Evolutionary conservation across 352 stramenopile genomes (phyloP), one percentile per base, ranked within the genome.

Genomic region (Phytophthora constricta): DNA sequence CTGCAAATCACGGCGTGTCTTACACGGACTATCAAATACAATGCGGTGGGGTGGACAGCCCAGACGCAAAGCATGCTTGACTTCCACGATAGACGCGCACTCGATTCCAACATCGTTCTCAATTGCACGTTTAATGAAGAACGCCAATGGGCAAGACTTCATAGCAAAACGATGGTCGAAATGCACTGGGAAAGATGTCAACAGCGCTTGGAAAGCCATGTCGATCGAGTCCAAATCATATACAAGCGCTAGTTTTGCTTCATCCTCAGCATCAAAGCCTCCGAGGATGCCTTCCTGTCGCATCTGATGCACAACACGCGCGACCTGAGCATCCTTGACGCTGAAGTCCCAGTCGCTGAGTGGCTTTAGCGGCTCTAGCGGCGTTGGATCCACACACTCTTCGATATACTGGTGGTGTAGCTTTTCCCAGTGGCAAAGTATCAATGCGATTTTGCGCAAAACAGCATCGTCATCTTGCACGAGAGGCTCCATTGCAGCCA

Each of bases 1-100:
- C 28, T 80, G 74, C 19, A 98, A 80, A 45, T 98, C 94, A n/a
- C 76, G 74, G 13, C 80, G 70, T 2, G 94, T 98, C 65, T 98
- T 98, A 77, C 88, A 96, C 1, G 94, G 94, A 68, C 85, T 97
- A 70, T 98, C 94, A 63, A 96, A 98, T 8, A 98, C 91, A 34
- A 98, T 86, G 22, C 85, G 84, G 56, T 89, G 72, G 26, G 86
- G 84, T 37, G 84, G 49, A 26, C 87, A 96, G 2, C 85, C 84
- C 31, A 93, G 73, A 5, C 77, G 74, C 39, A 96, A 70, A 8
- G 88, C 87, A 48, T 96, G 88, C 59, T 92, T 79, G 13, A 95
- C 88, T 63, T 96, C 88, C 8, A 92, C 65, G 27, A 96, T 81
- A 1, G 88, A 96, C n/a, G 88, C 88, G 41, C 88, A 95, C 67